Evolutionary conservation across 2,329 filamentous ascomycete genomes (phyloP).

Genomic region (Fusarium sp.): DNA sequence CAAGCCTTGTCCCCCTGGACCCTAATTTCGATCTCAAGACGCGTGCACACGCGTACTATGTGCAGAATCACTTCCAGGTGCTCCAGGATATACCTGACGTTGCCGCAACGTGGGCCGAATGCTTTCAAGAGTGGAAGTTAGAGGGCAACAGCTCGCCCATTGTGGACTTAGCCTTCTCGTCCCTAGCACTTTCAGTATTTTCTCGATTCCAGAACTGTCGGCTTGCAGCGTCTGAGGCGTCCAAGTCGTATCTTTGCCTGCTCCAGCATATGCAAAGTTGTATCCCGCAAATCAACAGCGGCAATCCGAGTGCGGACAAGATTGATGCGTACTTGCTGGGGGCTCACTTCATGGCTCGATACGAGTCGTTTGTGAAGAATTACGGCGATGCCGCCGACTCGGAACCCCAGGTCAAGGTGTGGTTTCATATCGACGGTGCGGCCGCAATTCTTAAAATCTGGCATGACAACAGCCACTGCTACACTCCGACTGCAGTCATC

Average conservation of each 20-base stretch:
- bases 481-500: not conserved
- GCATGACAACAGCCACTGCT: not conserved
- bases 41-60: not conserved
- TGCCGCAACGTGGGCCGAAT: not conserved
- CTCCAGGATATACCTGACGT: not conserved
- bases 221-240: not conserved
- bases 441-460: not conserved
- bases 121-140: not conserved
- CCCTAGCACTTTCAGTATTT: not conserved
- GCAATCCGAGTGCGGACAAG: not conserved
- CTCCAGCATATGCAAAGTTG: not conserved
- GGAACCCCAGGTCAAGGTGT: not conserved
- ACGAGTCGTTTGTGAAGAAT: not conserved
- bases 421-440: not conserved
- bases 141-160: not conserved
- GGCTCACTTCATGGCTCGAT: conserved; percentile 1
- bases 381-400: not conserved
- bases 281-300: not conserved
- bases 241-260: not conserved
- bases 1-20: not conserved
- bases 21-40: not conserved
- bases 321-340: not conserved
- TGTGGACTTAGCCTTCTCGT: not conserved
- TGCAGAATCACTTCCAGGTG: not conserved
- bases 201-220: not conserved